phyloP scores from a whole-genome alignment of 2,329 filamentous ascomycete species.

The Pezicula rhizophila region DNA sequence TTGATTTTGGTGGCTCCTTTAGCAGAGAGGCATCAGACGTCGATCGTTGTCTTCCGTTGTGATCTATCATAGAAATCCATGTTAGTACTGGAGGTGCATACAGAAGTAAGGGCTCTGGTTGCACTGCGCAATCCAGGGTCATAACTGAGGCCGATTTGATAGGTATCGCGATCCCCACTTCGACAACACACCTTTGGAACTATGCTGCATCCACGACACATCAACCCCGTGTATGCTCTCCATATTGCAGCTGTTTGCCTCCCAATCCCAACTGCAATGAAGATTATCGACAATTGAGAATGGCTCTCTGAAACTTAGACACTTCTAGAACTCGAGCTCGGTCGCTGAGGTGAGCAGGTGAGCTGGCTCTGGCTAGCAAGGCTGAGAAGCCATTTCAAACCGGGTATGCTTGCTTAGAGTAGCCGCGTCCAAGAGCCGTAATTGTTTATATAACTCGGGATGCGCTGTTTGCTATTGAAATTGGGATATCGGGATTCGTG shows the following conservation, averaged over 20 bases:
- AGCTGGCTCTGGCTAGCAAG: not conserved
- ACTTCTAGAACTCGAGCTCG: not conserved
- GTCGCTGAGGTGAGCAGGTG: not conserved
- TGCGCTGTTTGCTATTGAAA: not conserved
- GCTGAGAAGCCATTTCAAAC: slow-evolving; percentile 2
- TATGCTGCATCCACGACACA: slow-evolving; percentile 26
- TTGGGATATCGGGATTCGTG: not conserved
- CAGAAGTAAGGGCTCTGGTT: not conserved
- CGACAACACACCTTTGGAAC: slow-evolving; percentile 22
- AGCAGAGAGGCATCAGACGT: slow-evolving; percentile 2
- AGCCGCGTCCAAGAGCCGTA: not conserved
- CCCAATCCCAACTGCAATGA: not conserved
- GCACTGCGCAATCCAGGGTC: slow-evolving; percentile 5
- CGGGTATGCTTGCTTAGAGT: not conserved
- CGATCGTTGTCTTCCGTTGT: slow-evolving; percentile 1
- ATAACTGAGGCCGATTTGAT: not conserved
- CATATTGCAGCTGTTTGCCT: slow-evolving; percentile 14
- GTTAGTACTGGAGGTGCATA: slow-evolving; percentile 3
- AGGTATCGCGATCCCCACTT: not conserved
- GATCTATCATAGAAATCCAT: slow-evolving; percentile 5
- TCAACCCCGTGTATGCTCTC: slow-evolving; percentile 28
- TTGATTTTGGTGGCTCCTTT: slow-evolving; percentile 8
- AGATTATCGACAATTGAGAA: not conserved
- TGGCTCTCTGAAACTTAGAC: not conserved
- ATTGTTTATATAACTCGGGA: not conserved